Evolutionary conservation across 495 filamentous ascomycete genomes (phyloP).

Genomic region (Aspergillus homomorphus): DNA sequence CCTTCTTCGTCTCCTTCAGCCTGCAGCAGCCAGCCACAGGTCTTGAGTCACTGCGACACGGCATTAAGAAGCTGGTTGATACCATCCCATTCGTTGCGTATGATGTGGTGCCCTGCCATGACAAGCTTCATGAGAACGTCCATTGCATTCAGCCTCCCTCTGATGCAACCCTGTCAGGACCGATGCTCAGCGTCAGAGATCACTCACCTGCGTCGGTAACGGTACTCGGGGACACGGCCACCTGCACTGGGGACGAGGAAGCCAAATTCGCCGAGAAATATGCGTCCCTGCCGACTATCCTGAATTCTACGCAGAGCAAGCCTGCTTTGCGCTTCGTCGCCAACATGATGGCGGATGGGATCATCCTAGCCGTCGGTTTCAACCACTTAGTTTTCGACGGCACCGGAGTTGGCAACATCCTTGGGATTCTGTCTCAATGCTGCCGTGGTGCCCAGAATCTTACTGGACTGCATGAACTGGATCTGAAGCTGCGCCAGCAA

Average conservation of each 20-base stretch:
- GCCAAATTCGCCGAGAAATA: not conserved
- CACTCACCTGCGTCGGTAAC: not conserved
- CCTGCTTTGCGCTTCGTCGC: not conserved
- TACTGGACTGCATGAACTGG: not conserved
- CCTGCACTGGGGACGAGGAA: not conserved
- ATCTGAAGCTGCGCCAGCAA: not conserved
- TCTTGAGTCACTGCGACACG: not conserved
- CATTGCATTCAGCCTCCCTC: conserved; percentile 4
- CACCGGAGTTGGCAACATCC: not conserved
- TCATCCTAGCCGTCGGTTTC: not conserved
- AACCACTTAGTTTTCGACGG: not conserved
- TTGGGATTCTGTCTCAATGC: not conserved
- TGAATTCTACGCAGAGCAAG: not conserved
- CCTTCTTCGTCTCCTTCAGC: not conserved
- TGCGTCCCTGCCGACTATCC: not conserved
- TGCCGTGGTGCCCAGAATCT: not conserved
- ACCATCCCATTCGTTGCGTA: not conserved
- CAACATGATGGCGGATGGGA: not conserved
- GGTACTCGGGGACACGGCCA: not conserved
- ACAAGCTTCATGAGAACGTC: not conserved
- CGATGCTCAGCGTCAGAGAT: not conserved
- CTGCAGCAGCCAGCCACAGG: not conserved
- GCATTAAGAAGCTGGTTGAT: not conserved
- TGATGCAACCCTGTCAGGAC: not conserved
- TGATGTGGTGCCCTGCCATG: not conserved